Percentiles rank a stretch among this genome's conserved stretches.
phyloP scores from a whole-genome alignment of 768 basidiomycete species.

The Mycena alexandri region DNA sequence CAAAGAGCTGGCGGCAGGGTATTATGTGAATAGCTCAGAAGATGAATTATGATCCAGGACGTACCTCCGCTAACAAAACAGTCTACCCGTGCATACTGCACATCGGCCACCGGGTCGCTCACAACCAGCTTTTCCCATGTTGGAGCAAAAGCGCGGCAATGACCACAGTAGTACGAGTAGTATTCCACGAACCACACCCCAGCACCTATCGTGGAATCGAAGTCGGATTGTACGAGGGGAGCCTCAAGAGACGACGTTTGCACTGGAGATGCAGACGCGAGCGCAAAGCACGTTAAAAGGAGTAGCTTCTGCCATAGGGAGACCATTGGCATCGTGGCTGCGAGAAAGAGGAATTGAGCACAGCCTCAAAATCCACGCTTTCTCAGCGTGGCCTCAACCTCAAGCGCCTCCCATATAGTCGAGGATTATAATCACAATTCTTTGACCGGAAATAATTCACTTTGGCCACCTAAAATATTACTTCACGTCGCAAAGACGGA shows the following conservation, averaged over 20 bases:
- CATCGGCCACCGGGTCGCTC: conserved; percentile 54
- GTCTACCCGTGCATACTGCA: conserved; percentile 87
- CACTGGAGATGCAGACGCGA: conserved; percentile 26
- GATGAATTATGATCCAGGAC: conserved; percentile 42
- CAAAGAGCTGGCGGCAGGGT: conserved; percentile 60
- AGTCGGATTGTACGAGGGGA: conserved; percentile 69
- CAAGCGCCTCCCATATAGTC: no score
- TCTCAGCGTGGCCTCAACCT: no score
- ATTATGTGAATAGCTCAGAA: neutral
- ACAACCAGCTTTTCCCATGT: conserved; percentile 82
- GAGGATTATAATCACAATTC: no score
- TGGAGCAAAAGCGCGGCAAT: conserved; percentile 84
- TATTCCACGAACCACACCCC: conserved; percentile 89
- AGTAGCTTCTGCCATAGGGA: neutral
- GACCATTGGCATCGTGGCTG: no score
- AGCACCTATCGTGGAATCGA: conserved; percentile 60
- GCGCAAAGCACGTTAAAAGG: neutral
- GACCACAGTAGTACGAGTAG: conserved; percentile 87
- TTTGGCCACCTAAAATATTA: no score
- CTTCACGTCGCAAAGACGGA: no score
- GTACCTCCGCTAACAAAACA: conserved; percentile 82
- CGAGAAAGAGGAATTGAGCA: no score
- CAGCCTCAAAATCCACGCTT: no score
- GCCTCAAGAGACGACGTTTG: conserved; percentile 27
- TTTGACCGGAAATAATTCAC: no score